Evolutionary conservation across 495 filamentous ascomycete genomes (phyloP).

Genomic region (Neurospora tetraspora): DNA sequence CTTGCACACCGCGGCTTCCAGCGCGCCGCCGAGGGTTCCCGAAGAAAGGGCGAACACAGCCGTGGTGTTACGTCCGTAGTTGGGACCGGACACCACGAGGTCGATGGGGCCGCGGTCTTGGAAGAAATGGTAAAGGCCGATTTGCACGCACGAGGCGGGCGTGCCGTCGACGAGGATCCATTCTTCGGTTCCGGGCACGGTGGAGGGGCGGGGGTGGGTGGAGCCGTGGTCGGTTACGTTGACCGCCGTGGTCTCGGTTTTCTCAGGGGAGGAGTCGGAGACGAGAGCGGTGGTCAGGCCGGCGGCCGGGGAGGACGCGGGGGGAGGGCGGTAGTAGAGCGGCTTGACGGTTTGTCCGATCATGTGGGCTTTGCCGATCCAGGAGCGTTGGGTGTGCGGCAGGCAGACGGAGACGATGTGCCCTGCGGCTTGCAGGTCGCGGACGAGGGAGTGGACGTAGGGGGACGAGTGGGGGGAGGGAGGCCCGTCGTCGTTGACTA

Average conservation of each 20-base stretch:
- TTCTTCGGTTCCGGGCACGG: constrained; percentile 58
- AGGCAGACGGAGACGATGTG: constrained; percentile 83
- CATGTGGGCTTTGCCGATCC: constrained; percentile 97
- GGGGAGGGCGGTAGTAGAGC: constrained; percentile 71
- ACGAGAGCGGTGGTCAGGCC: constrained; percentile 18
- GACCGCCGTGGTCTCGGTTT: constrained; percentile 30
- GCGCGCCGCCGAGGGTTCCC: constrained; percentile 81
- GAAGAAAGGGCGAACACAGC: constrained; percentile 82
- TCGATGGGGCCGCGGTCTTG: constrained; percentile 67
- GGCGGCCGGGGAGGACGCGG: constrained; percentile 35
- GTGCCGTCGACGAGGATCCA: constrained; percentile 90
- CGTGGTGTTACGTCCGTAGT: constrained; percentile 91
- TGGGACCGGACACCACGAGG: constrained; percentile 81
- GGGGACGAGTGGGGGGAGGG: constrained; percentile 85
- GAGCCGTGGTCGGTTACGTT: constrained; percentile 41
- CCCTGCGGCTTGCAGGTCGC: constrained; percentile 63
- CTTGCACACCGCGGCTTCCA: constrained; percentile 84
- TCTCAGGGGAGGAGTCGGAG: constrained; percentile 10
- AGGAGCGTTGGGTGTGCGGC: constrained; percentile 84
- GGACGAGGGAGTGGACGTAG: constrained; percentile 80
- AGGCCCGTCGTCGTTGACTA: constrained; percentile 87
- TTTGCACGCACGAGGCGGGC: constrained; percentile 80
- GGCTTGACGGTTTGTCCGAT: constrained; percentile 77
- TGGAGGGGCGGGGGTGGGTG: constrained; percentile 42
- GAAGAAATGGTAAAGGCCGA: constrained; percentile 83